Conservation (phyloP, 148 eudicot genomes). For the Rhododendron griersonianum region DNA sequence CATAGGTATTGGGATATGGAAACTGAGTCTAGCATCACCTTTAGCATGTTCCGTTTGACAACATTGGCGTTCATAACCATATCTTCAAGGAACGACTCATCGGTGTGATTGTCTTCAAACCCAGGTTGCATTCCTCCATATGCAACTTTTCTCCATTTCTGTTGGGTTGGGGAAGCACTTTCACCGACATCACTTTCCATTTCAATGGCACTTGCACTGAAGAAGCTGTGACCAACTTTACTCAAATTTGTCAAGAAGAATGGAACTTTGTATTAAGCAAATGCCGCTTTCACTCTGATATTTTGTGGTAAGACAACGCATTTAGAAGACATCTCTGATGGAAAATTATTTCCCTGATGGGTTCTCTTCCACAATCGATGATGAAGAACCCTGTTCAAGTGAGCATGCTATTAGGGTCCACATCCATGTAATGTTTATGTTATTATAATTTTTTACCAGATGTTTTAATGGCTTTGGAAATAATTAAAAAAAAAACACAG, state of each 20-base stretch:
- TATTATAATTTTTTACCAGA: background rate
- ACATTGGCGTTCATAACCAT: conserved; percentile 96
- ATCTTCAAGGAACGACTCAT: conserved; percentile 81
- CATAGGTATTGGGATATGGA: conserved; percentile 89
- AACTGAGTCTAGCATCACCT: conserved; percentile 80
- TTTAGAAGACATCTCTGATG: background rate
- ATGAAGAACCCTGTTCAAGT: conserved; percentile 1
- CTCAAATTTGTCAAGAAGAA: background rate
- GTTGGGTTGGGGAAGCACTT: conserved; percentile 16
- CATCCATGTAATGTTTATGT: background rate
- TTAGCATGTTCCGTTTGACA: conserved; percentile 67
- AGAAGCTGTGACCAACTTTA: background rate
- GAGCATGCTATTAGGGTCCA: background rate
- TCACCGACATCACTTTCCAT: conserved; percentile 26
- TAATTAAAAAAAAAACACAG: background rate
- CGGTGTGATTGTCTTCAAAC: conserved; percentile 81
- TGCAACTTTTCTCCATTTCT: conserved; percentile 91
- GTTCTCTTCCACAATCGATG: background rate
- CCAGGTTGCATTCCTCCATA: conserved; percentile 99
- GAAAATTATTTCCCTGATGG: background rate
- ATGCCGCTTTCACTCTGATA: background rate
- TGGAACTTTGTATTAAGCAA: background rate
- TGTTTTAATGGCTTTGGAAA: background rate
- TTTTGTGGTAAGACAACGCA: background rate
- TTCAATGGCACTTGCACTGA: background rate